These are phyloP conservation scores for Russula brevipes DNA, from an alignment of 768 basidiomycete genomes.

Conservation along the genomic window DNA sequence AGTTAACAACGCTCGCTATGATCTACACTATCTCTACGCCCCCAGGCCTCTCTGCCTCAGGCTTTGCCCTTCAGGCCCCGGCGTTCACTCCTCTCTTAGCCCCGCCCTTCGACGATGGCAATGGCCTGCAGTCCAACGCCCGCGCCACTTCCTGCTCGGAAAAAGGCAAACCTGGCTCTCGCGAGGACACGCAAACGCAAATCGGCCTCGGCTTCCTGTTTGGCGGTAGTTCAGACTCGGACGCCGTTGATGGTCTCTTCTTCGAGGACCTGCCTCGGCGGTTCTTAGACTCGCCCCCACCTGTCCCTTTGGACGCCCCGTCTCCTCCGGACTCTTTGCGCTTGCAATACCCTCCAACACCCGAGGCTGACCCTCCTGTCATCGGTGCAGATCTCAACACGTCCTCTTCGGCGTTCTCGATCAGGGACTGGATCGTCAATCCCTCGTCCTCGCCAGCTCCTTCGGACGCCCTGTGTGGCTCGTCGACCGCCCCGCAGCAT, in stretches of 20 bases:
- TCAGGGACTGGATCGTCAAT: slow-evolving; percentile 20
- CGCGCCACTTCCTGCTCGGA: slow-evolving; percentile 1
- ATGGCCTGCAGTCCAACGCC: slow-evolving; percentile 21
- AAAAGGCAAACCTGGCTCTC: not conserved
- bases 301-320: not conserved
- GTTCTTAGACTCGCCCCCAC: slow-evolving; percentile 7
- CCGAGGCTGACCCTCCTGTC: not conserved
- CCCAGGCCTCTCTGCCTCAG: not conserved
- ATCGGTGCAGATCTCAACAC: not conserved
- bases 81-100: not conserved
- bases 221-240: slow-evolving; percentile 2
- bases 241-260: not conserved
- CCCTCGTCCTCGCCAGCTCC: slow-evolving; percentile 10
- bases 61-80: not conserved
- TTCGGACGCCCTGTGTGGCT: not conserved
- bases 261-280: not conserved
- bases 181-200: not conserved
- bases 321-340: not conserved
- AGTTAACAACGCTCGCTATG: slow-evolving; percentile 12
- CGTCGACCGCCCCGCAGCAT: not conserved
- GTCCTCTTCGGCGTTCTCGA: slow-evolving; percentile 19
- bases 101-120: not conserved
- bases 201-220: slow-evolving; percentile 23
- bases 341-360: not conserved
- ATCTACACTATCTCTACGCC: slow-evolving; percentile 9